Conservation (phyloP, 352 stramenopile species). For the Phytophthora cryptogea region DNA sequence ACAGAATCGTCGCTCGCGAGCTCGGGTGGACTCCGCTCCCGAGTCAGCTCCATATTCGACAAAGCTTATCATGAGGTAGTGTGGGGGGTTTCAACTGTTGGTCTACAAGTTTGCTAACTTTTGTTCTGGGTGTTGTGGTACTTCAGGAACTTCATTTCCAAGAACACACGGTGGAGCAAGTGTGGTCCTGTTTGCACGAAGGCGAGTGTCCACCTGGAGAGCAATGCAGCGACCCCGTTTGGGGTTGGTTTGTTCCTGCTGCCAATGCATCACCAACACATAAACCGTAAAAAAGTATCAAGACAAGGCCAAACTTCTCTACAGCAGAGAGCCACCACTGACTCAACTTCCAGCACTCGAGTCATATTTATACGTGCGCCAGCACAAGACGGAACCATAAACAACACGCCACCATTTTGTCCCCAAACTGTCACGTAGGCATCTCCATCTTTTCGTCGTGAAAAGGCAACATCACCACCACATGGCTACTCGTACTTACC, state of each 20-base stretch:
- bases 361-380: conserved; percentile 34
- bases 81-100: conserved; percentile 1
- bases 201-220: conserved; percentile 34
- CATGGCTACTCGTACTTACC: neutral
- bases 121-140: conserved; percentile 3
- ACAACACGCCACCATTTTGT: neutral
- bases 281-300: conserved; percentile 12
- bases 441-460: conserved; percentile 20
- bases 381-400: neutral
- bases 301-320: neutral
- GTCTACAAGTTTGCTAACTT: conserved; percentile 13
- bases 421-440: conserved; percentile 7
- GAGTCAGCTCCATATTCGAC: conserved; percentile 49
- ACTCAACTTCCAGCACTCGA: conserved; percentile 1
- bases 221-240: conserved; percentile 56
- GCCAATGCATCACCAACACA: conserved; percentile 24
- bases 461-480: neutral
- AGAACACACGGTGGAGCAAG: conserved; percentile 22
- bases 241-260: conserved; percentile 68
- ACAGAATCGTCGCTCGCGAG: conserved; percentile 38
- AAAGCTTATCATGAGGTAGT: conserved; percentile 39
- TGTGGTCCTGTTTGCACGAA: conserved; percentile 42
- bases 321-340: neutral
- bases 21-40: conserved; percentile 33
- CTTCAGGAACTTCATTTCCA: conserved; percentile 27